Evolutionary conservation across 352 stramenopile species (phyloP), one percentile per base, ranked within the genome.

Genomic region (Globisporangium ultimum): DNA sequence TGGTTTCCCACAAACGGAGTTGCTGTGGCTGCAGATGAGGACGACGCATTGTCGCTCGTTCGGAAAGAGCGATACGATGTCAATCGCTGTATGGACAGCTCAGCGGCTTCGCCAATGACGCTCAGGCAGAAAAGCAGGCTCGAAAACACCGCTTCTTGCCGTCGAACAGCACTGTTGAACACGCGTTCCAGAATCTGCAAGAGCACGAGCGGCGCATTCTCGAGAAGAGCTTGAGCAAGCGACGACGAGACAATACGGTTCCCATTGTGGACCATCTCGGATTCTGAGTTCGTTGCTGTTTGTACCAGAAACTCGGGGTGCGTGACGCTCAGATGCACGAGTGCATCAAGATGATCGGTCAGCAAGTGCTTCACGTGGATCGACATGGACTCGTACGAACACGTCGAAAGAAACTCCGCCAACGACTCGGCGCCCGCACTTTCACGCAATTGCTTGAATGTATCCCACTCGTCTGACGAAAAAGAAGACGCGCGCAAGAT

Each of bases 281-380:
- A 17, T 20, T 59, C 51, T 51, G 40, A 36, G 28, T 36, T 11
- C 8, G 28, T 36, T 36, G 28, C 21, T 13, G 63, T 21, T 46
- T 74, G 66, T 22, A 89, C 52, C 41, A 94, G 67, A 5, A 94
- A 53, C 49, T 90, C 63, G 18, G 80, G 81, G 52, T 91, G 82
- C 15, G 64, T 76, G 28, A 87, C 73, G 46, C 72, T 78, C 48
- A 92, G 57, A 22, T 77, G 75, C 1, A 84, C 63, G 21, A 94
- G 68, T 0, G 71, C 70, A 18, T 84, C 76, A 0, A 66, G 62
- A 49, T 84, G 74, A 41, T 83, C 71, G 12, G 64, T 40, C 9
- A 81, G 48, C 34, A 90, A 55, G 32, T 80, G 65, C 50, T 70
- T 47, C 17, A 86, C 61, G 17, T 72, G 61, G 21, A 34, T 42